These are phyloP conservation scores for Rhizophlyctis rosea DNA, from an alignment of 192 early-diverging fungal genomes.

Conservation along the genomic window DNA sequence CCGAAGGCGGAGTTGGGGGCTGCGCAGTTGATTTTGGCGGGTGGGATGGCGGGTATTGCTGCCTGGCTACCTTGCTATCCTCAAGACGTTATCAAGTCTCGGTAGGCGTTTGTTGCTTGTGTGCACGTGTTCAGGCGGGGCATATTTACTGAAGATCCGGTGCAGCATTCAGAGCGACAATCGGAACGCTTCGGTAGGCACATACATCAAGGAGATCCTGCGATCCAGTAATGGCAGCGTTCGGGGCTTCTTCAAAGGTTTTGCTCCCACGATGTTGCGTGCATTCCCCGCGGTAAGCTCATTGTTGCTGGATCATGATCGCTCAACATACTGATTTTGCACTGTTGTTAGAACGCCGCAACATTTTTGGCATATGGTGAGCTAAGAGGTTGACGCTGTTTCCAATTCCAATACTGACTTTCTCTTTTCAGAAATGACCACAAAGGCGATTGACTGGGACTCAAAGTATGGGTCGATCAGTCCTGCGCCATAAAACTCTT, in stretches of 20 bases:
- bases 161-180: slow-evolving; percentile 14
- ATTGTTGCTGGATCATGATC: background rate
- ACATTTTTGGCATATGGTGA: slow-evolving; percentile 23
- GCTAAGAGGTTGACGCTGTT: background rate
- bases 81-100: slow-evolving; percentile 84
- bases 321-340: background rate
- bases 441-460: background rate
- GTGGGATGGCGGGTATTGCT: slow-evolving; percentile 39
- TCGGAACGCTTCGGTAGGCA: background rate
- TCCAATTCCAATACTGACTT: background rate
- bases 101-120: slow-evolving; percentile 63
- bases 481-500: too few species aligned
- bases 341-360: slow-evolving; percentile 10
- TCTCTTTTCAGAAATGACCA: background rate
- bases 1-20: background rate
- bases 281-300: slow-evolving; percentile 25
- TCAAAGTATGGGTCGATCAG: too few species aligned
- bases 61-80: slow-evolving; percentile 50
- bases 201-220: slow-evolving; percentile 34
- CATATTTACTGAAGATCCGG: slow-evolving; percentile 17
- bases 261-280: slow-evolving; percentile 73
- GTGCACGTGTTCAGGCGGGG: slow-evolving; percentile 31
- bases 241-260: slow-evolving; percentile 74
- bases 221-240: slow-evolving; percentile 44
- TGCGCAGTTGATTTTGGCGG: slow-evolving; percentile 34